phyloP scores from a whole-genome alignment of 306 rosid species.

The Vicia villosa region DNA sequence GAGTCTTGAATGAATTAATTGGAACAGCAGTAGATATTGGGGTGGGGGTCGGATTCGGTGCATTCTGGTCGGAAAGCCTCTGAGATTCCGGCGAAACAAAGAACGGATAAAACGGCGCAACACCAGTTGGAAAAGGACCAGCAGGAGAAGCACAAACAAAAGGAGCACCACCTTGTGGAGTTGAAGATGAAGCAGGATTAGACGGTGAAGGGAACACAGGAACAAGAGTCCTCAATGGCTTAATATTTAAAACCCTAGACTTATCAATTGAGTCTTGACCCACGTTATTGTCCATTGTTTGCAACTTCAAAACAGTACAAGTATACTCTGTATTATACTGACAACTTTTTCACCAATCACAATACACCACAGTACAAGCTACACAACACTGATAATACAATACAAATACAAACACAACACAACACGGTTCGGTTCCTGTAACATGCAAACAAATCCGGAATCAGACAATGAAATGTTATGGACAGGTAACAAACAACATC shows the following conservation, averaged over 20 bases:
- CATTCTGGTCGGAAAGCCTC: constrained; percentile 53
- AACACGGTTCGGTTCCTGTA: constrained; percentile 44
- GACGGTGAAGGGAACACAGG: constrained; percentile 81
- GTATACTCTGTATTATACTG: neutral
- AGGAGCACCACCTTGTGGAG: constrained; percentile 81
- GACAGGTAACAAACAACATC: neutral
- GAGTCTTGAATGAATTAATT: constrained; percentile 69
- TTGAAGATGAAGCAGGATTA: constrained; percentile 55
- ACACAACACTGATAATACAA: constrained; percentile 27
- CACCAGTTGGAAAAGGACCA: constrained; percentile 87
- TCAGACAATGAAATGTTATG: neutral
- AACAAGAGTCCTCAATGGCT: constrained; percentile 76
- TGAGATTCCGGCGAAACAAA: constrained; percentile 56
- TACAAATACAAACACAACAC: constrained; percentile 1
- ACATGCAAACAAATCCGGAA: constrained; percentile 46
- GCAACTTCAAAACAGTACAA: constrained; percentile 36
- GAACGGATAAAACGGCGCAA: constrained; percentile 79
- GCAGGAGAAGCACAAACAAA: constrained; percentile 83
- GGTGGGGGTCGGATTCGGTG: constrained; percentile 36
- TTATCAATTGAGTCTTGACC: constrained; percentile 77
- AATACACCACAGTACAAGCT: neutral
- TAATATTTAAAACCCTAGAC: constrained; percentile 83
- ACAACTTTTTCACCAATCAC: constrained; percentile 8
- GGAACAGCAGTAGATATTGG: constrained; percentile 71
- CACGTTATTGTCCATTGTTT: constrained; percentile 62